Percentiles rank a stretch among this genome's conserved stretches.
Evolutionary conservation across 192 early-diverging fungal species (phyloP).

Genomic region (Umbelopsis ramanniana): DNA sequence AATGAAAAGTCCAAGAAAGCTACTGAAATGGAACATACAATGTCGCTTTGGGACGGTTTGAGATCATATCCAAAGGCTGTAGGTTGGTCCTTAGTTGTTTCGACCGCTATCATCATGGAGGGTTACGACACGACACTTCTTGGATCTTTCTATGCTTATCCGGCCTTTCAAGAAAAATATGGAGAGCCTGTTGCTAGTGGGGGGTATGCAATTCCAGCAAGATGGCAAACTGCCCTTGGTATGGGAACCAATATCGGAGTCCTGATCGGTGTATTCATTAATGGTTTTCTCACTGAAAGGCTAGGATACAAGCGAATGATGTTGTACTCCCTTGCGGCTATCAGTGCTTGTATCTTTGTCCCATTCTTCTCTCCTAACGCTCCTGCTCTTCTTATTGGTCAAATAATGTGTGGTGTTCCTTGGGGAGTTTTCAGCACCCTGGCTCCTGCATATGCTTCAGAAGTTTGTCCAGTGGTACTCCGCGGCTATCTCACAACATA

Average conservation of each 20-base stretch:
- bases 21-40: background rate
- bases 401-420: background rate
- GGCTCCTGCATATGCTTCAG: conserved; percentile 6
- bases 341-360: background rate
- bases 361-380: background rate
- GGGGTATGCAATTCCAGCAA: background rate
- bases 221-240: background rate
- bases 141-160: background rate
- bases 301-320: background rate
- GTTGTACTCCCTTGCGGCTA: background rate
- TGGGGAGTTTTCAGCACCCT: background rate
- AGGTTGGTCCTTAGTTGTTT: conserved; percentile 1
- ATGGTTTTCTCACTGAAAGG: background rate
- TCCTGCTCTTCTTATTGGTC: background rate
- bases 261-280: conserved; percentile 1
- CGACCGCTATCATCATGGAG: conserved; percentile 1
- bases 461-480: background rate
- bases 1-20: background rate
- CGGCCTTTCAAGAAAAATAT: background rate
- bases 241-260: background rate
- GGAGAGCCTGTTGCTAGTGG: background rate
- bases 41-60: background rate
- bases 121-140: background rate
- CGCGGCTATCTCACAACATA: conserved; percentile 6
- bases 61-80: background rate